Base-by-base conservation (phyloP, 352 stramenopile genomes). In the Thalassiosira oceanica region DNA sequence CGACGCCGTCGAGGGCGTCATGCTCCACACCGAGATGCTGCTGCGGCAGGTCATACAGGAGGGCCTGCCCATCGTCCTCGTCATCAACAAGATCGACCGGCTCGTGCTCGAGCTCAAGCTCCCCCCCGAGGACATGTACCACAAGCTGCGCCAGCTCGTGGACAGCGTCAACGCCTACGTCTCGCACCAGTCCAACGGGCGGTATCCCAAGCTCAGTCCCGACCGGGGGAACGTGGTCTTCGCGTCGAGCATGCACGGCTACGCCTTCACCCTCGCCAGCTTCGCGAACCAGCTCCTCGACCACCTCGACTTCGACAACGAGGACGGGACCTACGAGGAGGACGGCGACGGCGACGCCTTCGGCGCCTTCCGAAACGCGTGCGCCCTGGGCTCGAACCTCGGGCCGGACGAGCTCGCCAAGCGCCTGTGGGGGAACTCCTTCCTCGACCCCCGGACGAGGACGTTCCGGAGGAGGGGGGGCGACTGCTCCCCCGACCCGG, bases 51-150 rank as follows among this genome's bases (percentile, higher is more conserved):
- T 94, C 20, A 79, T 98, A 37, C 67, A 84, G 11, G 90, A 97
- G 28, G 91, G 94, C 23, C 69, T 99, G 16, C 76, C 91, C 11
- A 74, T 99, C 1, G 79, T 93, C 7, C 83, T 99, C 15, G 87
- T 89, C 16, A 89, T 99, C 33, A 98, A 97, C 79, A 99, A 99
- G 79, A 55, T 99, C 35, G 97, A 99, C 80, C 94, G 97, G 0
- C 79, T 99, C 11, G 97, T 99, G 67, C 91, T 98, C 20, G 97
- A 99, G 74, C 87, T 99, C 33, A 98, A 99, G 78, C 72, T 99
- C 6, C 95, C 96, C 3, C 96, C 97, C 0, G 83, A 87, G 3
- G 97, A 99, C 80, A 94, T 95, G 35, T 99, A 99, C 83, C 98
- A 96, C 73, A 99, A 99, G 80, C 73, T 99, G 26, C 71, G 95